Base-by-base conservation (phyloP, 1,139 yeast species). In the Ogataea hybrid region DNA sequence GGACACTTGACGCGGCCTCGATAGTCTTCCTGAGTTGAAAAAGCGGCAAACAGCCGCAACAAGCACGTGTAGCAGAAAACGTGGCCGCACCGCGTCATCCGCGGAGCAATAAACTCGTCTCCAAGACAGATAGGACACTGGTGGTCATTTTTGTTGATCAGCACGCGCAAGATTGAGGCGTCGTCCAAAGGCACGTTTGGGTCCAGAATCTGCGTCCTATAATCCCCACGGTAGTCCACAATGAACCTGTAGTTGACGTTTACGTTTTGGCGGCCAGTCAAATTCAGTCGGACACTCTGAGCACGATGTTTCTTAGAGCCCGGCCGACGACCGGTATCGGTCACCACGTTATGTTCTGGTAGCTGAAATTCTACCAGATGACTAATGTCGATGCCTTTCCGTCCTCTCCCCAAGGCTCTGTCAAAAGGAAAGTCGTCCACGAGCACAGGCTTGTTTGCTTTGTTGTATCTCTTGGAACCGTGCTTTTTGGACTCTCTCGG, bases 81-180 rank as follows among this genome's bases (percentile, higher is more conserved):
- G 59, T 94, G 99, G 3, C 99, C 98, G 67, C 99, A 94, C 14
- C 81, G 75, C 25, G 89, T 79, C 97, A 94, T 94, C 43, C 97
- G 70, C 1, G 98, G 97, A 0, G 97, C 97, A 28, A 85, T 75
- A 8, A 92, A 85, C 16, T 81, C 83, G 42, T 85, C 95, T 25
- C 84, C 75, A 14, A 92, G 69, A 61, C 99, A 94, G 28, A 94
- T 92, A 1, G 98, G 97, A 60, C 99, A 94, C 21, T 73, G 68
- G 40, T 81, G 78, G 42, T 82, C 77, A 11, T 89, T 86, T 50
- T 73, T 77, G 10, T 94, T 85, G 0, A 79, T 83, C 16, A 88
- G 62, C 4, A 92, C 87, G 41, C 96, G 70, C 29, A 84, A 65
- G 5, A 92, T 81, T 35, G 77, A 71, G 3, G 71, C 69, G 50